Conservation (phyloP, 2,329 filamentous ascomycete genomes). For the Pleoardoris graminearum region DNA sequence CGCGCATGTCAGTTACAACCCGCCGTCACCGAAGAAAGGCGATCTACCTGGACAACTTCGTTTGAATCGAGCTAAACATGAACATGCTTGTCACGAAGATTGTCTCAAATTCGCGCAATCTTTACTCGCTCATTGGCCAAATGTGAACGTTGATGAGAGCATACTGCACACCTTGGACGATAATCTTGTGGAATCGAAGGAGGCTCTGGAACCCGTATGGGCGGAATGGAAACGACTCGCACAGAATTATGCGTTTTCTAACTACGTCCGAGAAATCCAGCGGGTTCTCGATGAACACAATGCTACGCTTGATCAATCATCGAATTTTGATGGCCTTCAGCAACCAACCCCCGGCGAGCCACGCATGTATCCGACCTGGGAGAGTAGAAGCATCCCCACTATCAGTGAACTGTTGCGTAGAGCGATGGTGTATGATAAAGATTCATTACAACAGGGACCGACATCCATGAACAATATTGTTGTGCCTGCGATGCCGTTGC, state of each 20-base stretch:
- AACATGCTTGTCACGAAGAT: conserved; percentile 28
- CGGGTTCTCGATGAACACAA: conserved; percentile 23
- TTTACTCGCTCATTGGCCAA: conserved; percentile 47
- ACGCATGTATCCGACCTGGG: background rate
- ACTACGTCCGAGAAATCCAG: conserved; percentile 53
- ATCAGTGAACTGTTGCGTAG: too few relatives aligned
- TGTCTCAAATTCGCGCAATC: conserved; percentile 47
- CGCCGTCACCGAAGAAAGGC: background rate
- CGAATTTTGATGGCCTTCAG: too few relatives aligned
- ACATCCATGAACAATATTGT: too few relatives aligned
- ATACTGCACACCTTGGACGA: conserved; percentile 31
- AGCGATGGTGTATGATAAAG: too few relatives aligned
- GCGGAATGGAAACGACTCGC: conserved; percentile 55
- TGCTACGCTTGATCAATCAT: background rate
- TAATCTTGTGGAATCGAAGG: conserved; percentile 38
- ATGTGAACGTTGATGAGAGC: conserved; percentile 35
- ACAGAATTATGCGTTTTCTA: conserved; percentile 53
- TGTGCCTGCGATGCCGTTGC: too few relatives aligned
- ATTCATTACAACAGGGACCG: too few relatives aligned
- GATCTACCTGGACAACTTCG: conserved; percentile 32
- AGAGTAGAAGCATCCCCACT: too few relatives aligned
- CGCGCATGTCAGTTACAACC: conserved; percentile 17
- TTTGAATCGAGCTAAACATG: conserved; percentile 28
- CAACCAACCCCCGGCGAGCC: too few relatives aligned
- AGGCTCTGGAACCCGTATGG: conserved; percentile 47